Conservation (phyloP, 768 basidiomycete genomes). For the Trichaptum fuscoviolaceum region DNA sequence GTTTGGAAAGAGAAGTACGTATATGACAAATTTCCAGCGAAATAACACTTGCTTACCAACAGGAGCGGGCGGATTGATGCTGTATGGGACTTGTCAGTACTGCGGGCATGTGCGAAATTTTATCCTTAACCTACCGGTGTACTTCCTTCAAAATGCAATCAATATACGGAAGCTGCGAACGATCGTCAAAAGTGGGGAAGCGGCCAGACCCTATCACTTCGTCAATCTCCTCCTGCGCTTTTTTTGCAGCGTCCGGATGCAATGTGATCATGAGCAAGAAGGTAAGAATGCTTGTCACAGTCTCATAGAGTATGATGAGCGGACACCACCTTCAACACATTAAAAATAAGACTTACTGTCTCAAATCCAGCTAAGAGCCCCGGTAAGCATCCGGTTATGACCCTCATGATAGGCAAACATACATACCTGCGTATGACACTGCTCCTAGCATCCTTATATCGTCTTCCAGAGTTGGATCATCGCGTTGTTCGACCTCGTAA, state of each 20-base stretch:
- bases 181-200: slow-evolving; percentile 3
- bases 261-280: slow-evolving; percentile 1
- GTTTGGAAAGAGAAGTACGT: too few relatives aligned
- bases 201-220: not conserved
- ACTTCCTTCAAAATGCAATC: slow-evolving; percentile 7
- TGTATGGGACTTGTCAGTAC: not conserved
- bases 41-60: not conserved
- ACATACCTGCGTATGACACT: not conserved
- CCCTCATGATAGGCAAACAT: not conserved
- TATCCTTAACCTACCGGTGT: not conserved
- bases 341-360: not conserved
- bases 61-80: not conserved
- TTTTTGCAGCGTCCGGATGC: not conserved
- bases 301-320: not conserved
- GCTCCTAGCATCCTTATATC: not conserved
- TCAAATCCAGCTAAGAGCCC: not conserved
- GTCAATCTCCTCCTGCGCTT: slow-evolving; percentile 1
- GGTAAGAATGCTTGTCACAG: not conserved
- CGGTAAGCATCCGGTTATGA: not conserved
- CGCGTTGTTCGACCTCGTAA: not conserved
- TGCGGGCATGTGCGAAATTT: not conserved
- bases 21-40: not conserved
- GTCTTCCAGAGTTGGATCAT: not conserved
- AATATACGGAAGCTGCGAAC: not conserved
- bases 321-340: not conserved